Base-by-base conservation (phyloP, 1,139 yeast genomes). In the Kluyveromyces sp. region DNA sequence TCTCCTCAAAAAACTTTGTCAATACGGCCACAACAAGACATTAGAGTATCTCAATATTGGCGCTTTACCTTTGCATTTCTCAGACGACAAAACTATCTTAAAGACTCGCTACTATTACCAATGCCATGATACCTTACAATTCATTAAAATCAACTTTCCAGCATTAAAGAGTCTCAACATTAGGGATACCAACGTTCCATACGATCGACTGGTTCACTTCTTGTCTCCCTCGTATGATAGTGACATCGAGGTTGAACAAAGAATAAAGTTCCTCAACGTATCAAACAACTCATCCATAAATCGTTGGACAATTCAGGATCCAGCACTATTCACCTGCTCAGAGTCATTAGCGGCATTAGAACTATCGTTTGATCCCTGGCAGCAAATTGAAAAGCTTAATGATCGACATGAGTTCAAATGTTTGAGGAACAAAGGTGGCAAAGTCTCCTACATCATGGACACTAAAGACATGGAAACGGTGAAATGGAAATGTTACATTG, bases 21-120 rank as follows among this genome's bases (percentile, higher is more conserved):
- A 60, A 29, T 68, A 65, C 50, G 65, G 68, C 34, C 64, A 61
- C 45, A 69, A 67, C 40, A 58, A 64, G 42, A 63, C 72, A 33
- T 55, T 73, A 46, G 63, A 65, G 36, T 69, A 69, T 55, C 56
- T 86, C 41, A 86, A 87, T 57, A 64, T 88, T 37, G 85, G 85
- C 42, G 96, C 96, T 0, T 68, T 81, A 54, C 89, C 89, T 1
- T 43, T 61, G 33, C 60, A 58, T 48, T 51, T 51, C 30, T 49
- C 45, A 22, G 52, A 45, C 15, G 57, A 46, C 30, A 37, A 44
- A 3, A 46, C 52, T 1, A 52, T 55, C 3, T 43, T 41, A 2
- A 51, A 50, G 36, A 48, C 56, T 2, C 51, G 51, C 4, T 48
- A 53, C 42, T 61, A 57, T 38, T 55, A 58, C 36, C 58, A 57